These are phyloP conservation scores for Calamus simplicifolius DNA, from an alignment of 176 grass and related monocot species.

Conservation along the genomic window DNA sequence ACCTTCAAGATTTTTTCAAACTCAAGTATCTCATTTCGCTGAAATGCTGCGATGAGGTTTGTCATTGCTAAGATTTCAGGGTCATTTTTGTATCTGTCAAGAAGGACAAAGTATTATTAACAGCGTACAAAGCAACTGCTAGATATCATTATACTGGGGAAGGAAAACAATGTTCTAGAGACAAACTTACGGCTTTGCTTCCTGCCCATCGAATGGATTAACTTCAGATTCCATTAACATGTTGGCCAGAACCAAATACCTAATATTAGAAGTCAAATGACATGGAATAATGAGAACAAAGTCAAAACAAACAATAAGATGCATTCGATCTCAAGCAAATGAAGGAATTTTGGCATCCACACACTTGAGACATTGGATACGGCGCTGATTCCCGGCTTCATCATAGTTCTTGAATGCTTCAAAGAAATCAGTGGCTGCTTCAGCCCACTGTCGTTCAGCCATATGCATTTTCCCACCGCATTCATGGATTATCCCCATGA, in stretches of 20 bases:
- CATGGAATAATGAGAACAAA: too few species aligned
- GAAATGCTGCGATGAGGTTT: conserved; percentile 95
- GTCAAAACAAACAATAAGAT: too few species aligned
- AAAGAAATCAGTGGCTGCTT: conserved; percentile 97
- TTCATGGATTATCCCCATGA: conserved; percentile 99
- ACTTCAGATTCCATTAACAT: conserved; percentile 99
- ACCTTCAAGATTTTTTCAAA: conserved; percentile 99
- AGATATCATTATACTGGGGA: too few species aligned
- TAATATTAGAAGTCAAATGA: conserved; percentile 19
- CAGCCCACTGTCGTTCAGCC: conserved; percentile 92
- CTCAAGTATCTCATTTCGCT: conserved; percentile 95
- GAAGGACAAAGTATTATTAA: too few species aligned
- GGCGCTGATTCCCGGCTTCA: conserved; percentile 95
- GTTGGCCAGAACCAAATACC: conserved; percentile 98
- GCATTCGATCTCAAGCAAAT: too few species aligned
- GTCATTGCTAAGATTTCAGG: conserved; percentile 99
- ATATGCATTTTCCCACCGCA: conserved; percentile 99
- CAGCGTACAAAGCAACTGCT: too few species aligned
- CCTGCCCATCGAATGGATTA: conserved; percentile 99
- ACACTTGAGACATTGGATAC: conserved; percentile 97
- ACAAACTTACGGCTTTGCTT: conserved; percentile 84
- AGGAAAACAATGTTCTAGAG: too few species aligned
- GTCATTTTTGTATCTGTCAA: conserved; percentile 89
- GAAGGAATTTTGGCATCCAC: not conserved
- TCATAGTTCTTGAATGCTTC: conserved; percentile 99